These are phyloP conservation scores for Medicago arabica DNA, from an alignment of 306 rosid genomes.

Conservation along the genomic window DNA sequence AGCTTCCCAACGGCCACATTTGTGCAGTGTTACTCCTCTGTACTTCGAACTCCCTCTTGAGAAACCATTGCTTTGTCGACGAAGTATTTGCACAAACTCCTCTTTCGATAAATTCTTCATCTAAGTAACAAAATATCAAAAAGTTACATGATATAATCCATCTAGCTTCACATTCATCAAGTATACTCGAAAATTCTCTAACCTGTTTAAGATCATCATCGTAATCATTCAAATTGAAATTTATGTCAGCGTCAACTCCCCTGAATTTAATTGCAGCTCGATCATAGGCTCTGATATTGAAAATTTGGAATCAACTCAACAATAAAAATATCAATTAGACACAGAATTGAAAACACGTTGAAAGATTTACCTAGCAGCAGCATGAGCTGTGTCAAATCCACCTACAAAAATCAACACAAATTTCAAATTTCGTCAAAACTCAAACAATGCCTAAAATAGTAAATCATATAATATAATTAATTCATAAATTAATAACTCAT, in stretches of 20 bases:
- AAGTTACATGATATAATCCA: neutral
- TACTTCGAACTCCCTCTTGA: slow-evolving; percentile 94
- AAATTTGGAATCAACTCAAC: slow-evolving; percentile 36
- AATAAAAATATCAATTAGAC: neutral
- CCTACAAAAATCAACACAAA: slow-evolving; percentile 58
- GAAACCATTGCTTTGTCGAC: slow-evolving; percentile 97
- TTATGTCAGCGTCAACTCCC: slow-evolving; percentile 97
- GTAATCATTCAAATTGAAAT: slow-evolving; percentile 82
- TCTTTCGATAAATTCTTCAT: slow-evolving; percentile 83
- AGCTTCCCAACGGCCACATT: slow-evolving; percentile 99
- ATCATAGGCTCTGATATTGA: slow-evolving; percentile 79
- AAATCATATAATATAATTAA: slow-evolving; percentile 37
- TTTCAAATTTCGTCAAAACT: slow-evolving; percentile 33
- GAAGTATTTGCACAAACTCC: slow-evolving; percentile 93
- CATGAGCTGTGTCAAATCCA: slow-evolving; percentile 98
- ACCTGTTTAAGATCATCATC: slow-evolving; percentile 96
- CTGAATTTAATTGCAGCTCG: slow-evolving; percentile 97
- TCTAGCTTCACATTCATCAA: slow-evolving; percentile 31
- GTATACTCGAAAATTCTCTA: slow-evolving; percentile 28
- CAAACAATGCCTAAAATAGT: slow-evolving; percentile 47
- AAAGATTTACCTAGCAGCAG: slow-evolving; percentile 83
- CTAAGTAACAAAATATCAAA: slow-evolving; percentile 50
- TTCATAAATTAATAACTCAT: slow-evolving; percentile 51
- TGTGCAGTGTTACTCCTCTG: slow-evolving; percentile 94
- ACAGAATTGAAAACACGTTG: neutral